Conservation (phyloP, 1,284 basidiomycete species). For the Apiotrichum gamsii region DNA sequence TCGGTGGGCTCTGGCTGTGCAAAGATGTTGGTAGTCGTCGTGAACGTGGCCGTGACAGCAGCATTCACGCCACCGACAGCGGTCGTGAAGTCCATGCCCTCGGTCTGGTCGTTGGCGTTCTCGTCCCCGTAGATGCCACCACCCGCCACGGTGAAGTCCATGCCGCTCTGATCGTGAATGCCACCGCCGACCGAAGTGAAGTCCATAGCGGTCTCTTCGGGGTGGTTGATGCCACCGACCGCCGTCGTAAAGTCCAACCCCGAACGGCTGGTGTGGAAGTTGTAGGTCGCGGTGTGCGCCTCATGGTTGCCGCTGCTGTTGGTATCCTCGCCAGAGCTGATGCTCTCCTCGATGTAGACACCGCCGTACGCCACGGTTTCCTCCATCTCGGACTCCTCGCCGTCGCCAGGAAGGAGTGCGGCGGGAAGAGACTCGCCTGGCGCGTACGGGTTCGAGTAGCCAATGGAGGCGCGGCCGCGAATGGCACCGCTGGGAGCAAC, state of each 20-base stretch:
- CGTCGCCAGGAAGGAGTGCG: slow-evolving; percentile 32
- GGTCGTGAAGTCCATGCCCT: slow-evolving; percentile 2
- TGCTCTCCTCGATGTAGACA: slow-evolving; percentile 30
- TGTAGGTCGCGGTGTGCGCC: slow-evolving; percentile 5
- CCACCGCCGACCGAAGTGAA: slow-evolving; percentile 6
- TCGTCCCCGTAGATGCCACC: slow-evolving; percentile 3
- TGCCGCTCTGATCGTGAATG: slow-evolving; percentile 9
- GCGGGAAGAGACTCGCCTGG: slow-evolving; percentile 1
- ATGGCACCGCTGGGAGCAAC: slow-evolving; percentile 37
- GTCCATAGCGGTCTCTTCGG: slow-evolving; percentile 21
- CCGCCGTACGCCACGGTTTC: slow-evolving; percentile 43
- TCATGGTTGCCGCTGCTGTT: background rate
- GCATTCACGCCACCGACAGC: slow-evolving; percentile 3
- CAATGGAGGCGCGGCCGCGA: slow-evolving; percentile 34
- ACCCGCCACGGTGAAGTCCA: slow-evolving; percentile 17
- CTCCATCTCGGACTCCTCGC: slow-evolving; percentile 43
- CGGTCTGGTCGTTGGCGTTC: background rate
- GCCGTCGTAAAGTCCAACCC: slow-evolving; percentile 43
- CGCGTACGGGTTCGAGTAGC: slow-evolving; percentile 36
- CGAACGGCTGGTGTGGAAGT: background rate
- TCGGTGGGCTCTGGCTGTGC: background rate
- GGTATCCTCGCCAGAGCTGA: slow-evolving; percentile 16
- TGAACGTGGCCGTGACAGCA: background rate
- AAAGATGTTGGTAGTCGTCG: slow-evolving; percentile 11
- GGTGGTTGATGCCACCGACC: slow-evolving; percentile 35